Conservation (phyloP, 2,329 filamentous ascomycete genomes). For the Xylariaceae sp. region DNA sequence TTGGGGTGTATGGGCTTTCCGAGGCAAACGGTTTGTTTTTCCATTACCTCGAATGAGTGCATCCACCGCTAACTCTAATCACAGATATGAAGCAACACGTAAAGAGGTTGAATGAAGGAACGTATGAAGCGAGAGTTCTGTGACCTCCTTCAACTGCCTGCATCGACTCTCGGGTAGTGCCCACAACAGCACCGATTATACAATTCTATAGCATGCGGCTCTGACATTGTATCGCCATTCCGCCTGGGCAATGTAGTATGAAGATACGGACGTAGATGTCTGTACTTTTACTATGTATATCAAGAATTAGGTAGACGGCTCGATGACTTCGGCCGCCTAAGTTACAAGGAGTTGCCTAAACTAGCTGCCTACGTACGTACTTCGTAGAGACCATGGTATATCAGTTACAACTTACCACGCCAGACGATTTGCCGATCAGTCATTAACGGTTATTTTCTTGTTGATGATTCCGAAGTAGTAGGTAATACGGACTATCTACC, state of each 20-base stretch:
- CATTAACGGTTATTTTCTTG: too few species aligned
- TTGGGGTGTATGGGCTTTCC: constrained; percentile 95
- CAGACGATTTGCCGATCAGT: too few species aligned
- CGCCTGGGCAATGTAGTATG: neutral
- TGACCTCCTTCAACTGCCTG: neutral
- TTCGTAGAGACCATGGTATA: too few species aligned
- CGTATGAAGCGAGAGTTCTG: neutral
- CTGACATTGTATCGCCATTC: neutral
- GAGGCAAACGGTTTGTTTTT: constrained; percentile 79
- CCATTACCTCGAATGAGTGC: constrained; percentile 3
- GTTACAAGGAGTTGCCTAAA: neutral
- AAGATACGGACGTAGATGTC: neutral
- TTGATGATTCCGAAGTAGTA: too few species aligned
- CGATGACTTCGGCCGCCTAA: too few species aligned
- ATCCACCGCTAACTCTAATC: constrained; percentile 33
- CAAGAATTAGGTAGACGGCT: too few species aligned
- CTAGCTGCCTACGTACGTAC: too few species aligned
- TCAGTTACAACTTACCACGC: too few species aligned
- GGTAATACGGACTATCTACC: too few species aligned
- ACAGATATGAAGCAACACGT: constrained; percentile 59
- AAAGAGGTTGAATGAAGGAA: constrained; percentile 39
- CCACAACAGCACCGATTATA: neutral
- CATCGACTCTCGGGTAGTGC: neutral
- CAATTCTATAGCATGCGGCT: neutral
- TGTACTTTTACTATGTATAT: neutral